These are phyloP conservation scores for Fusarium fujikuroi DNA, from an alignment of 2,329 filamentous ascomycete species.

Conservation along the genomic window DNA sequence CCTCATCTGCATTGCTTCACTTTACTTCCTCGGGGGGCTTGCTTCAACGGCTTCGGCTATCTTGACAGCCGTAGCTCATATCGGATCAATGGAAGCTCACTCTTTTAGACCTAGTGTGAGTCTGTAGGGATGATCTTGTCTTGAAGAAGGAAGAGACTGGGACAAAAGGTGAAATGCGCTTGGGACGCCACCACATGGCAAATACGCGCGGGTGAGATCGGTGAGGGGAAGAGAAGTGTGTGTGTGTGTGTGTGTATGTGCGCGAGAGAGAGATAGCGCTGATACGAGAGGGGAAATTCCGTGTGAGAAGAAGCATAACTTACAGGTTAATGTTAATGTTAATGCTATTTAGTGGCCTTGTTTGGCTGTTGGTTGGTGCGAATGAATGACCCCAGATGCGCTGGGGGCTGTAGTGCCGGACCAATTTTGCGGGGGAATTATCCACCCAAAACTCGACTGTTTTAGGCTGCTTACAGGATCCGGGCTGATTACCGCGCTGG, in stretches of 20 bases:
- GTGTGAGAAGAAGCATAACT: neutral
- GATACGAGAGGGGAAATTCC: neutral
- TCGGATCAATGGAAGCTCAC: constrained; percentile 41
- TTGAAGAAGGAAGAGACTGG: neutral
- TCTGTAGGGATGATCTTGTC: constrained; percentile 2
- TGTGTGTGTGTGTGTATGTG: neutral
- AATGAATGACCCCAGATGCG: constrained; percentile 30
- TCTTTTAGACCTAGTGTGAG: constrained; percentile 38
- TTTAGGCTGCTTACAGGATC: neutral
- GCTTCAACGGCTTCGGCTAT: constrained; percentile 43
- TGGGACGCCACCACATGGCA: constrained; percentile 45
- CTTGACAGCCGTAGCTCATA: constrained; percentile 39
- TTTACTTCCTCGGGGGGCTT: constrained; percentile 13
- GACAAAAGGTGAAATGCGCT: neutral
- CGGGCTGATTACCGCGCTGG: constrained; percentile 37
- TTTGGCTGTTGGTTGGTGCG: constrained; percentile 11
- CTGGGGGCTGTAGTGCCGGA: neutral
- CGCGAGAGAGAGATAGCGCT: constrained; percentile 3
- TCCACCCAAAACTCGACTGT: neutral
- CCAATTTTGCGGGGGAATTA: constrained; percentile 29
- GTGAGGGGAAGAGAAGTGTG: constrained; percentile 16
- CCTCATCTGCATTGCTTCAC: constrained; percentile 8
- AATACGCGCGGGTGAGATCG: constrained; percentile 21
- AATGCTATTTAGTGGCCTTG: neutral
- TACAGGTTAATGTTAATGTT: constrained; percentile 1